Evolutionary conservation across 73 alveolate species (phyloP), one percentile per base, ranked within the genome.

Genomic region (Tetrahymena malaccensis): DNA sequence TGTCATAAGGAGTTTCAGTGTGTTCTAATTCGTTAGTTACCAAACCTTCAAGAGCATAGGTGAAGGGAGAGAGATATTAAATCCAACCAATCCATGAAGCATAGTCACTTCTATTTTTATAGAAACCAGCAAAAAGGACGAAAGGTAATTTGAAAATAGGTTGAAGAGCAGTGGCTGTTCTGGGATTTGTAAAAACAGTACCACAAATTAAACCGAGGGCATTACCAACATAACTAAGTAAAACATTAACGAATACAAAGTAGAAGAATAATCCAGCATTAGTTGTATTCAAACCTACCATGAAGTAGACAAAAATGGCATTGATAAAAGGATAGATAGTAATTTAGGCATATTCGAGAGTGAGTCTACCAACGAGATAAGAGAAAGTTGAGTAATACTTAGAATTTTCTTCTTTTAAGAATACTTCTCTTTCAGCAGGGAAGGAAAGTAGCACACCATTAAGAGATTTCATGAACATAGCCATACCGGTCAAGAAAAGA

Each of bases 1-100:
- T 11, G 11, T 70, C 89, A 70, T 70, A 70, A 31, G 89, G 89
- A 70, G 89, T 70, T 70, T 70, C 89, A 31, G 89, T 70, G 89
- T 3, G 19, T 70, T 70, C 89, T n/a, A 70, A 70, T 70, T 70
- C 89, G 8, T 70, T 70, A 3, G 89, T 70, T 19, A 70, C 89
- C 34, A 85, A 85, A 85, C 83, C 94, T 43, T 85, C 94, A 85
- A 85, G 58, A 85, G 94, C 94, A 34, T 85, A 85, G 38, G 55
- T 85, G 83, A 85, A 85, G 31, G 94, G 94, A 31, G 83, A 38
- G n/a, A 85, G 58, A 12, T 43, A 85, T 85, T 85, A 85, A 19
- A 85, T 85, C 94, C 94, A 85, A 21, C 94, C 94, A 38, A 85
- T 85, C 94, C 94, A 85, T 7, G 58, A 17, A 85, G 55, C 55